These are phyloP conservation scores for Gymnopilus dilepis DNA, from an alignment of 768 basidiomycete genomes.

Conservation along the genomic window DNA sequence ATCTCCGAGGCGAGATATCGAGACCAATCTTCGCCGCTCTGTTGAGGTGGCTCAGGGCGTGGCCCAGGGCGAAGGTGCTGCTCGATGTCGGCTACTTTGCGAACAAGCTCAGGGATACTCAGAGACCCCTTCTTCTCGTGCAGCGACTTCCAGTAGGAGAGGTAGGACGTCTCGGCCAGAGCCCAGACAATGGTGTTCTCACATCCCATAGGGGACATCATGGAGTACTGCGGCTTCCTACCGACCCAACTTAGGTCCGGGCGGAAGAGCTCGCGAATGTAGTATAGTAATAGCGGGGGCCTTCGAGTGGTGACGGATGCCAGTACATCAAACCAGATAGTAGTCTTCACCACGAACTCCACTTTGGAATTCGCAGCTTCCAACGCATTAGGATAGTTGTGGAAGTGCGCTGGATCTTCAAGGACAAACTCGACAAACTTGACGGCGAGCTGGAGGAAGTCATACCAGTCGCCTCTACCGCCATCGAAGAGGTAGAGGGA, in stretches of 20 bases:
- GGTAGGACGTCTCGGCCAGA: constrained; percentile 71
- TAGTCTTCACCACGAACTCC: constrained; percentile 81
- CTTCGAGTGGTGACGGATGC: constrained; percentile 73
- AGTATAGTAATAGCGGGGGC: constrained; percentile 58
- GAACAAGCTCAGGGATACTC: constrained; percentile 65
- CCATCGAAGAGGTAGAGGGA: constrained; percentile 82
- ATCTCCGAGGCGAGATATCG: constrained; percentile 56
- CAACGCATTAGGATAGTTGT: constrained; percentile 51
- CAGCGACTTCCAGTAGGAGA: constrained; percentile 68
- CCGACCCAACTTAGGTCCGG: constrained; percentile 48
- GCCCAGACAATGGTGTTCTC: constrained; percentile 81
- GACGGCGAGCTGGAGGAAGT: constrained; percentile 68
- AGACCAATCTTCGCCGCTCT: constrained; percentile 37
- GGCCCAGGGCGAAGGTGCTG: constrained; percentile 33
- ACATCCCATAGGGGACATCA: constrained; percentile 87
- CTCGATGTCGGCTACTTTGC: constrained; percentile 58
- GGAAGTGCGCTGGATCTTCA: constrained; percentile 37
- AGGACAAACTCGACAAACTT: constrained; percentile 58
- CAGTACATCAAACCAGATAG: constrained; percentile 88
- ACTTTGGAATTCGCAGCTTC: constrained; percentile 49
- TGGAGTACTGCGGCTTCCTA: constrained; percentile 55
- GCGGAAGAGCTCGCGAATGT: constrained; percentile 62
- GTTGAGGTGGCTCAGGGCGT: constrained; percentile 26
- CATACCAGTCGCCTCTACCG: constrained; percentile 70
- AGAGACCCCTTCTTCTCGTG: constrained; percentile 48